Evolutionary conservation across 2,329 filamentous ascomycete species (phyloP), one percentile per base, ranked within the genome.

Genomic region (Simplicillium sp.): DNA sequence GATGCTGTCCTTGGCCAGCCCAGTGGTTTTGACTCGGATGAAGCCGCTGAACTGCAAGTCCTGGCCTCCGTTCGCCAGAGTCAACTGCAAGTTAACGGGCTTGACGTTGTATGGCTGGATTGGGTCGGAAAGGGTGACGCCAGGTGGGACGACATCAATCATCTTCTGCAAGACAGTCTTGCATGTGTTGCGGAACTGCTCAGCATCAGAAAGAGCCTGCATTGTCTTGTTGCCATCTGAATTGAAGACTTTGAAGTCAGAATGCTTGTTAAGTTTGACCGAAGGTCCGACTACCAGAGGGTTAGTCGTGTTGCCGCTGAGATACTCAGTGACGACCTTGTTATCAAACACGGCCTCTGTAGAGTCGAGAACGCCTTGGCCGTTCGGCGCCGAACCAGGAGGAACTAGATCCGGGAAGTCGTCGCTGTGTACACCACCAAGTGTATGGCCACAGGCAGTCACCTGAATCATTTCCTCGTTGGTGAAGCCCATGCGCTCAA

Each of bases 41-140:
- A 70, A 67, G 5, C 76, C 77, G 7, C 67, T 66, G 42, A 80
- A 64, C 11, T 60, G 56, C 44, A 81, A 55, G 2, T 60, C 63
- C 11, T 57, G 59, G 11, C 70, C 75, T 13, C 67, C 69, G 7
- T 62, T 50, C 40, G 68, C 61, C 13, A 81, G 59, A 0, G 68
- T 68, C 31, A 81, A 64, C 50, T 78, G 73, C 48, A 80, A 56
- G 38, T 66, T 62, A 39, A 73, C 70, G 3, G 77, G 77, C 60
- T 81, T 82, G 50, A 80, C 66, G 13, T 65, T 65, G 54, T 80
- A 81, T 1, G 75, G 73, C 9, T 58, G 55, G 41, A 80, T 68
- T 3, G 70, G 63, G 37, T 70, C 68, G 0, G 69, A 68, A 3
- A 81, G 65, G 1, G 58, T 59, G 3, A 77, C 70, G 3, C 61